Percentiles rank a stretch among this genome's conserved stretches.
Conservation (phyloP, 176 grass and related monocot genomes). For the bread wheat (Triticum aestivum) region IWGSC_CS_RefSeq_v2.1 NC_057794.1:236100141-236100640, state of each 20-base stretch:
- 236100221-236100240: too few relatives aligned
- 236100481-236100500: neutral
- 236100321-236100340: slow-evolving; percentile 87
- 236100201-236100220: too few relatives aligned
- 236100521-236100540: neutral
- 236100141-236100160: neutral
- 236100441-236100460: slow-evolving; percentile 91
- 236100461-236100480: slow-evolving; percentile 92
- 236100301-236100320: neutral
- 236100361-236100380: slow-evolving; percentile 90
- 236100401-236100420: slow-evolving; percentile 96
- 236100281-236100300: neutral
- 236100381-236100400: slow-evolving; percentile 82
- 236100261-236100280: neutral
- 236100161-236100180: too few relatives aligned
- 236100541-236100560: neutral
- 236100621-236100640: neutral
- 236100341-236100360: slow-evolving; percentile 99
- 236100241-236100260: too few relatives aligned
- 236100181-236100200: too few relatives aligned
- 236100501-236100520: neutral
- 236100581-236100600: neutral
- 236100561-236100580: neutral
- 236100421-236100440: slow-evolving; percentile 89
- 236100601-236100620: neutral